Evolutionary conservation across 768 basidiomycete genomes (phyloP).

Genomic region (Paxillus involutus): DNA sequence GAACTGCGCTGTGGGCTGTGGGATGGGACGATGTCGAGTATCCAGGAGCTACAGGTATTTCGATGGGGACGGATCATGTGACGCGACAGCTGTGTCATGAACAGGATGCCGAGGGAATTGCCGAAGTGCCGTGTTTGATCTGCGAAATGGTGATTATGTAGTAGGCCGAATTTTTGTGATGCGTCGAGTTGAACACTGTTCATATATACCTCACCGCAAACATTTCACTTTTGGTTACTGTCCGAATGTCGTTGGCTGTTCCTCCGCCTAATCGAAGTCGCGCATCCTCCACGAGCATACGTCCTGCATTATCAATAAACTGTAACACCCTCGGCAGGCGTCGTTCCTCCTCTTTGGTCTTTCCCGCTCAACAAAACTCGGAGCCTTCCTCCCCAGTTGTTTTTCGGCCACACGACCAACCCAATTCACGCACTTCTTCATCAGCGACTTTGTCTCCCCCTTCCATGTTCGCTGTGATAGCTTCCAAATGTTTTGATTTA

Average conservation of each 20-base stretch:
- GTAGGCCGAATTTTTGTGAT: conserved; percentile 20
- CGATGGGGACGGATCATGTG: not conserved
- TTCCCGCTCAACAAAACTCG: conserved; percentile 24
- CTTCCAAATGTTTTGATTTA: conserved; percentile 52
- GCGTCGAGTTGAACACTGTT: conserved; percentile 4
- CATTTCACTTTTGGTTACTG: conserved; percentile 14
- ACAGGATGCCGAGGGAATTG: conserved; percentile 18
- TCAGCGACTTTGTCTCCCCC: conserved; percentile 22
- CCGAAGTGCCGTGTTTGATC: conserved; percentile 19
- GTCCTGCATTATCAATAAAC: conserved; percentile 50
- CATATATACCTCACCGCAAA: conserved; percentile 2
- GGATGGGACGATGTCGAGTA: too few relatives aligned
- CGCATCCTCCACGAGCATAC: conserved; percentile 59
- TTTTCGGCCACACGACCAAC: not conserved
- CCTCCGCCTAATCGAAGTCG: conserved; percentile 51
- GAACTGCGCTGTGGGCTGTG: not conserved
- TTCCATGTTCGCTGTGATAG: conserved; percentile 52
- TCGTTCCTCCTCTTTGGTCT: conserved; percentile 50
- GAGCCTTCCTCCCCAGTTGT: conserved; percentile 10
- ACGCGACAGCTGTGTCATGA: not conserved
- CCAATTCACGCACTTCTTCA: conserved; percentile 3
- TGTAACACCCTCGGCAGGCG: conserved; percentile 55
- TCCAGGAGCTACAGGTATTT: too few relatives aligned
- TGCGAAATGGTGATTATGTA: conserved; percentile 18
- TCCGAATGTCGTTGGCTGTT: conserved; percentile 31